phyloP scores from a whole-genome alignment of 441 rosid species.

The Hura crepitans region DNA sequence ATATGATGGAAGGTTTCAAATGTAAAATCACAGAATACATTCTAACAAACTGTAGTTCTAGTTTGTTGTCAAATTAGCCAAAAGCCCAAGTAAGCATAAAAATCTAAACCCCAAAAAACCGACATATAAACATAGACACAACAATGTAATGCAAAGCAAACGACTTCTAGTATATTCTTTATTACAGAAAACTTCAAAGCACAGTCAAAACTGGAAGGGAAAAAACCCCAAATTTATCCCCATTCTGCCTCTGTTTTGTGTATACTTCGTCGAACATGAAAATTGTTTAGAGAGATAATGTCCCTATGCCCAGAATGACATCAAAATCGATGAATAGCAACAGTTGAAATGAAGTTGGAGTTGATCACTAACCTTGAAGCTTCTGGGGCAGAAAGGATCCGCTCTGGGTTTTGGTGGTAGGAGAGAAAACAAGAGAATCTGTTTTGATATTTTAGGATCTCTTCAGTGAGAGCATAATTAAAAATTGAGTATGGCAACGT shows the following conservation, averaged over 20 bases:
- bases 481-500: background rate
- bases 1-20: background rate
- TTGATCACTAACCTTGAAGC: slow-evolving; percentile 3
- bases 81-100: slow-evolving; percentile 7
- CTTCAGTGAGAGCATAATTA: background rate
- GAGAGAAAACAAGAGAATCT: background rate
- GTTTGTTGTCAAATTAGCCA: background rate
- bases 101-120: background rate
- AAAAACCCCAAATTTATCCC: background rate
- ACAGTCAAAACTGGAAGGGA: background rate
- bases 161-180: background rate
- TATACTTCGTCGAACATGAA: background rate
- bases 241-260: background rate
- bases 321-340: background rate
- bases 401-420: slow-evolving; percentile 1
- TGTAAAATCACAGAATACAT: background rate
- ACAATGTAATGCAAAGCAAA: slow-evolving; percentile 1
- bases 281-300: background rate
- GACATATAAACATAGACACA: background rate
- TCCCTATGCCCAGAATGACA: background rate
- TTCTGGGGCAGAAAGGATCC: slow-evolving; percentile 6
- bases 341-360: background rate
- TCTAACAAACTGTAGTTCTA: background rate
- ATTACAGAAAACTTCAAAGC: background rate
- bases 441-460: background rate